Conservation (phyloP, 2,329 filamentous ascomycete genomes). For the Albophoma yamanashiensis region DNA sequence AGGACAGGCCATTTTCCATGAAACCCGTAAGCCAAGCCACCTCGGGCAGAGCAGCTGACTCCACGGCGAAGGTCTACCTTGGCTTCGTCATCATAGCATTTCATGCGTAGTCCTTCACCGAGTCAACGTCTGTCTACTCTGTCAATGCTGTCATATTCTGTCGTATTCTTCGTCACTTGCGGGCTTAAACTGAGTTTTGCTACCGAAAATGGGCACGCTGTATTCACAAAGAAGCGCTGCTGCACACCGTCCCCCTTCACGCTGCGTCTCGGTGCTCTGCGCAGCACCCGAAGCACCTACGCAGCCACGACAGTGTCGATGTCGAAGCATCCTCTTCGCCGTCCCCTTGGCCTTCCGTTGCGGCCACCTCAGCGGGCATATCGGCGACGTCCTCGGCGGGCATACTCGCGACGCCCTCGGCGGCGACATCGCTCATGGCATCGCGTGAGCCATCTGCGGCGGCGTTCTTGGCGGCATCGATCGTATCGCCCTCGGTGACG, state of each 20-base stretch:
- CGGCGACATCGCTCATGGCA: too few relatives aligned
- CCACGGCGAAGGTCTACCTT: too few relatives aligned
- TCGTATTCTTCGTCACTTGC: neutral
- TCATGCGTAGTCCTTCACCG: too few relatives aligned
- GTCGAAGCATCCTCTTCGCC: neutral
- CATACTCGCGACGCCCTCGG: too few relatives aligned
- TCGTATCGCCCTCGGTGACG: slow-evolving; percentile 5
- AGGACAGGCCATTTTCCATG: too few relatives aligned
- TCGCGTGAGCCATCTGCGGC: slow-evolving; percentile 9
- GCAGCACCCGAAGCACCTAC: slow-evolving; percentile 1
- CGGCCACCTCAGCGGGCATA: neutral
- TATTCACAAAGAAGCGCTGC: neutral
- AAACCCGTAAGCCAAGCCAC: too few relatives aligned
- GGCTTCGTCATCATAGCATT: too few relatives aligned
- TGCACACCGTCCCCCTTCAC: neutral
- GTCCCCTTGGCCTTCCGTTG: neutral
- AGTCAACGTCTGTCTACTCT: neutral
- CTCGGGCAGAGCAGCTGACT: too few relatives aligned
- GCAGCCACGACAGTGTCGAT: neutral
- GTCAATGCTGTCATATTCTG: neutral
- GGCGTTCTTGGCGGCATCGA: slow-evolving; percentile 15
- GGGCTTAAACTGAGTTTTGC: neutral
- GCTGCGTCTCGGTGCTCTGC: slow-evolving; percentile 11
- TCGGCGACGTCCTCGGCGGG: too few relatives aligned
- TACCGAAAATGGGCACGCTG: neutral